Evolutionary conservation across 257 asterid species (phyloP).

Genomic region (Solanum acaule): DNA sequence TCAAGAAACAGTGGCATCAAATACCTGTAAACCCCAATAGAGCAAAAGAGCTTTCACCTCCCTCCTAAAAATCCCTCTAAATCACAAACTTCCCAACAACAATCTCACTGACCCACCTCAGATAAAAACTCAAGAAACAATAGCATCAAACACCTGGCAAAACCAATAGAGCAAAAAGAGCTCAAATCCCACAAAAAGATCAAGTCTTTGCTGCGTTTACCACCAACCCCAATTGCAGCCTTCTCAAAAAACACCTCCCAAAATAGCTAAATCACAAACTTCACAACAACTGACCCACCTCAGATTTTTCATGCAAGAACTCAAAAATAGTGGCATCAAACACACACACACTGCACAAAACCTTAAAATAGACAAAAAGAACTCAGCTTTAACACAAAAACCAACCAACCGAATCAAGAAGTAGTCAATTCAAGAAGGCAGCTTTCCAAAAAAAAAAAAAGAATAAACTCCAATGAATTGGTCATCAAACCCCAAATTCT

Average conservation of each 20-base stretch:
- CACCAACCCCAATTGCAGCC: constrained; percentile 15
- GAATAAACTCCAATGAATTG: not conserved
- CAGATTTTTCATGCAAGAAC: not conserved
- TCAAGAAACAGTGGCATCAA: not conserved
- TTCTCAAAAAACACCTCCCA: constrained; percentile 1
- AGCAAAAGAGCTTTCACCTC: not conserved
- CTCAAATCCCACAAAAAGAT: not conserved
- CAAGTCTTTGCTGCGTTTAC: constrained; percentile 21
- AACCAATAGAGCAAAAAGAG: not conserved
- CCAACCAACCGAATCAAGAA: not conserved
- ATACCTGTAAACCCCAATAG: not conserved
- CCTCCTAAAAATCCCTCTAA: not conserved
- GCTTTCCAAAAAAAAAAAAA: not conserved
- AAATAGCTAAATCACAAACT: constrained; percentile 6
- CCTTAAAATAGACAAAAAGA: not conserved
- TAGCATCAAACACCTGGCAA: not conserved
- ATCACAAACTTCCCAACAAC: constrained; percentile 1
- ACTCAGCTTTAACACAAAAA: not conserved
- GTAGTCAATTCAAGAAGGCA: not conserved
- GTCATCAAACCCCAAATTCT: not conserved
- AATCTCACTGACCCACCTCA: constrained; percentile 11
- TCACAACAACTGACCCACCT: constrained; percentile 12
- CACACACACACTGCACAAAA: not conserved
- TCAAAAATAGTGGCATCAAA: not conserved
- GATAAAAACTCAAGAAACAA: not conserved